These are phyloP conservation scores for Amaranthus tricolor DNA, from an alignment of 179 eudicot genomes.

Conservation along the genomic window DNA sequence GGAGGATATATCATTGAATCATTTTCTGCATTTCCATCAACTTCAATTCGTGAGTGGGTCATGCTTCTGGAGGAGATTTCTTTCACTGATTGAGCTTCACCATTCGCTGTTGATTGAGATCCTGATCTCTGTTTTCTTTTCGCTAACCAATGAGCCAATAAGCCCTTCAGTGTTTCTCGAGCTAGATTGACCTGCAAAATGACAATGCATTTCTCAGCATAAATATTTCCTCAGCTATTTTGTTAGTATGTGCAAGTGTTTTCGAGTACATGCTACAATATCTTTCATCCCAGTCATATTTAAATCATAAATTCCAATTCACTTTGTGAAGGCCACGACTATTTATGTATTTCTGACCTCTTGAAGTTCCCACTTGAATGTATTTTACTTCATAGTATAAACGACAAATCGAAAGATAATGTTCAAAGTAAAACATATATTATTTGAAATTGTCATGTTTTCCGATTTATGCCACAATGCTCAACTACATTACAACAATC, in stretches of 20 bases:
- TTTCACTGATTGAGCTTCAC: slow-evolving; percentile 67
- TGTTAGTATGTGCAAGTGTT: not conserved
- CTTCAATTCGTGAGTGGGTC: slow-evolving; percentile 63
- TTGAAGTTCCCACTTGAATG: not conserved
- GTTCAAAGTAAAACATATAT: not conserved
- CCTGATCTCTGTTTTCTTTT: slow-evolving; percentile 73
- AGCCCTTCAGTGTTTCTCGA: slow-evolving; percentile 94
- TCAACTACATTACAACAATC: not conserved
- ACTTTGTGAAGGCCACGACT: not conserved
- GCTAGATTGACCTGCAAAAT: slow-evolving; percentile 78
- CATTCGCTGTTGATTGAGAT: slow-evolving; percentile 69
- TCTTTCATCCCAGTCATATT: not conserved
- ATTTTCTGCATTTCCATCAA: slow-evolving; percentile 72
- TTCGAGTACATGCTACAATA: not conserved
- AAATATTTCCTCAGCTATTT: not conserved
- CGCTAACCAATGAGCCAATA: slow-evolving; percentile 76
- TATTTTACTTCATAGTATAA: not conserved
- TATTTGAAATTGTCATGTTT: not conserved
- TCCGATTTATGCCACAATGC: not conserved
- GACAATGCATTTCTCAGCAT: slow-evolving; percentile 6
- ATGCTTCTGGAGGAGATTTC: slow-evolving; percentile 55
- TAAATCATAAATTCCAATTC: not conserved
- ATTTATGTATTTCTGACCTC: not conserved
- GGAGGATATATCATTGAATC: slow-evolving; percentile 78
- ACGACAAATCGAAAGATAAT: not conserved